Percentiles rank a stretch among this genome's conserved stretches.
phyloP scores from a whole-genome alignment of 2,329 filamentous ascomycete genomes.

The Lachnellula subtilissima region DNA sequence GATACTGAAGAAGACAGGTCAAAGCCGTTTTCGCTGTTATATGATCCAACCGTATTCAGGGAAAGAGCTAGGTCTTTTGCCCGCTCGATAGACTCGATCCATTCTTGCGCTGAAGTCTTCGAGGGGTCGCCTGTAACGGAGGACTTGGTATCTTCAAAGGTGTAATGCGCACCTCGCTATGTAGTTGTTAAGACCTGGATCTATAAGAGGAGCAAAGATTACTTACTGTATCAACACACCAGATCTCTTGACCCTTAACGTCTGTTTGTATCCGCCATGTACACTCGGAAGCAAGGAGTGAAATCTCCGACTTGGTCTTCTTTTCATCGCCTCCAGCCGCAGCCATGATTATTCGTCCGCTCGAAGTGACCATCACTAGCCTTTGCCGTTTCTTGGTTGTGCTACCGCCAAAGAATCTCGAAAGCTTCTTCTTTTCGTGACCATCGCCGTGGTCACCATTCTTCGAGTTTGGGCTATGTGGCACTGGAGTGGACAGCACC shows the following conservation, averaged over 20 bases:
- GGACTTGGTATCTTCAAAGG: slow-evolving; percentile 88
- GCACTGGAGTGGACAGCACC: slow-evolving; percentile 73
- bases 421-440: slow-evolving; percentile 90
- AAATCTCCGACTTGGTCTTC: slow-evolving; percentile 86
- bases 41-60: slow-evolving; percentile 62
- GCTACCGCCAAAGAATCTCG: slow-evolving; percentile 87
- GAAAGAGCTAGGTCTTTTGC: slow-evolving; percentile 79
- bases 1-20: slow-evolving; percentile 69
- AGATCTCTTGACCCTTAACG: slow-evolving; percentile 80
- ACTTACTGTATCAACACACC: slow-evolving; percentile 91
- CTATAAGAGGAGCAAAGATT: not conserved
- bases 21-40: slow-evolving; percentile 62
- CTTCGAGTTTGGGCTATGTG: slow-evolving; percentile 68
- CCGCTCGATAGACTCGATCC: slow-evolving; percentile 83
- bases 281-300: slow-evolving; percentile 70
- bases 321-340: slow-evolving; percentile 94
- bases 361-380: slow-evolving; percentile 91
- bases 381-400: slow-evolving; percentile 89
- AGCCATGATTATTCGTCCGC: slow-evolving; percentile 82
- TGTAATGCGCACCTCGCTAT: slow-evolving; percentile 77
- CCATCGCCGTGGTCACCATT: slow-evolving; percentile 59
- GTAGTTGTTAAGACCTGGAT: slow-evolving; percentile 12
- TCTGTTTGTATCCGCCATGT: slow-evolving; percentile 77
- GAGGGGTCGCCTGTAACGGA: slow-evolving; percentile 56
- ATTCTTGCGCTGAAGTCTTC: slow-evolving; percentile 75